Base-by-base conservation (phyloP, 257 asterid genomes). In the Solanum appendiculatum region DNA sequence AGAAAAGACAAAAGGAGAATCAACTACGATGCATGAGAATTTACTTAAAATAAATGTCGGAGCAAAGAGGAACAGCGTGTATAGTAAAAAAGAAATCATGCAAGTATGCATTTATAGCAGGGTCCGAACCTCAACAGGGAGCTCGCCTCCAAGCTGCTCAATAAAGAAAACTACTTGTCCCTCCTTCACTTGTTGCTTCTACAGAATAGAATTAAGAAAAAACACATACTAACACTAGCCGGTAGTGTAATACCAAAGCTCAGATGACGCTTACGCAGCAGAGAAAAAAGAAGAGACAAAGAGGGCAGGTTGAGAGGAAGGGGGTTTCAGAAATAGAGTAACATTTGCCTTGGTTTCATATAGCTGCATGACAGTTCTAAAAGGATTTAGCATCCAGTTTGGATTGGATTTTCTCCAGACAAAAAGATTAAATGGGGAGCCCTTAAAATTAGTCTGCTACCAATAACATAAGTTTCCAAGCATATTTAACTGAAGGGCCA, bases 141-240 rank as follows among this genome's bases (percentile, higher is more conserved):
- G 86, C 89, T 94, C 93, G 16, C 95, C 93, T 15, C 98, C 98
- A 85, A 95, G 95, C 93, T 96, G 99, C 51, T 96, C 98, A 84
- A 96, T 93, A 92, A 89, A 96, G 96, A 98, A 96, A 84, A 96
- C 88, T 88, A 91, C 96, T 91, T 96, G 96, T 20, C 99, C 99
- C 90, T 96, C 98, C 95, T 92, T 96, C 72, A 95, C 98, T 42
- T 23, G 84, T 87, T 94, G 98, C 86, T 94, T 96, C 98, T 96
- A 94, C 68, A 81, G 68, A 81, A 64, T 29, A 48, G 31, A 81
- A 80, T 89, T 56, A 69, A 74, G 51, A 73, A 7, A 87, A 54
- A 54, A 82, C 33, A 37, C 89, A 63, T 86, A 56, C n/a, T 66
- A 70, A 34, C 14, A 12, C 8, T 70, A 46, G 69, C 70, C 1